Conservation (phyloP, 2,329 filamentous ascomycete genomes). For the Graphilbum fragrans region DNA sequence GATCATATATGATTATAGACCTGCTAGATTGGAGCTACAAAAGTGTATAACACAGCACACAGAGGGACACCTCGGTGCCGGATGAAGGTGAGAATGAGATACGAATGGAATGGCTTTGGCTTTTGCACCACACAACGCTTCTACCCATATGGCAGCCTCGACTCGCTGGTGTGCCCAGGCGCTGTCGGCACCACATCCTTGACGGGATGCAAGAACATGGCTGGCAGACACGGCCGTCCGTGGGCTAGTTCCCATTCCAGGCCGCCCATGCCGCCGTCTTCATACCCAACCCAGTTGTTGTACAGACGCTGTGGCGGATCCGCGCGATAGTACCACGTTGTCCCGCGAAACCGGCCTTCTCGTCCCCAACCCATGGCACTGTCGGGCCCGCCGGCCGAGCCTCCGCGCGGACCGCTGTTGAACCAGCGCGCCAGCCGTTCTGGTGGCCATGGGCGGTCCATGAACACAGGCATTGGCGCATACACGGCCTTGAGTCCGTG, state of each 20-base stretch:
- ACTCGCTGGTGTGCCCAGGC: slow-evolving; percentile 28
- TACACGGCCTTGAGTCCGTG: slow-evolving; percentile 72
- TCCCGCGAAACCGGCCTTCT: slow-evolving; percentile 44
- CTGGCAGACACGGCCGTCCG: slow-evolving; percentile 45
- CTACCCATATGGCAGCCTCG: slow-evolving; percentile 22
- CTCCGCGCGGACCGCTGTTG: slow-evolving; percentile 44
- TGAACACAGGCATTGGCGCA: slow-evolving; percentile 67
- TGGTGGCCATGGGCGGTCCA: slow-evolving; percentile 59
- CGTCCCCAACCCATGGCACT: slow-evolving; percentile 48
- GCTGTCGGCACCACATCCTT: slow-evolving; percentile 43
- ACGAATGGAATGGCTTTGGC: too few species aligned
- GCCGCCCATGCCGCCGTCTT: slow-evolving; percentile 42
- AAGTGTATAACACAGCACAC: too few species aligned
- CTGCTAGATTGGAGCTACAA: too few species aligned
- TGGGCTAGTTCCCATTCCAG: slow-evolving; percentile 41
- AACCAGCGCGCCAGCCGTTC: slow-evolving; percentile 44
- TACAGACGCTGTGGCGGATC: slow-evolving; percentile 44
- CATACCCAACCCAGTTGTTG: slow-evolving; percentile 52
- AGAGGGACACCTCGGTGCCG: too few species aligned
- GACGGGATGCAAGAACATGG: slow-evolving; percentile 47
- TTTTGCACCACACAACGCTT: neutral
- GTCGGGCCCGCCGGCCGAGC: slow-evolving; percentile 35
- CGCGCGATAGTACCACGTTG: slow-evolving; percentile 49
- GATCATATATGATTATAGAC: neutral
- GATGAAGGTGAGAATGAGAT: too few species aligned